Evolutionary conservation across 2,329 filamentous ascomycete genomes (phyloP), one percentile per base, ranked within the genome.

Genomic region (Helotiales sp.): DNA sequence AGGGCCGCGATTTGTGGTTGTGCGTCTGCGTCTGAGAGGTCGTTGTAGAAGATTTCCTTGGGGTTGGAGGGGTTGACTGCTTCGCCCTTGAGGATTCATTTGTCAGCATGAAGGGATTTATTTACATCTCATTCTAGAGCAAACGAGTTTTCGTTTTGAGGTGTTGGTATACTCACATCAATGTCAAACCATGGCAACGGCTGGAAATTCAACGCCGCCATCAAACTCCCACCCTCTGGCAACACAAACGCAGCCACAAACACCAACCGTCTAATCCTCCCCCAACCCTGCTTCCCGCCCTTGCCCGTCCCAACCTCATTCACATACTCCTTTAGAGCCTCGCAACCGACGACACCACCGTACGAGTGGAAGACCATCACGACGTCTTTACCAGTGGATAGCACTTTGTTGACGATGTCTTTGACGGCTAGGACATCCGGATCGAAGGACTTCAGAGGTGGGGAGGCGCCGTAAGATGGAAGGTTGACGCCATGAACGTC

Each of bases 351-450:
- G 0, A 79, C 72, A 10, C 79, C 80, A 1, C 79, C 77, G 71
- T 81, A 82, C 20, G 78, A 80, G 60, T 83, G 81, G 13, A 75
- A 73, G 17, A 81, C 45, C 6, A 82, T 69, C 0, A 82, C 67
- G 5, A 82, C 77, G 26, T 82, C 77, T 26, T 79, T 79, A 0
- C 76, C 77, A 0, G 58, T 68, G 17, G 79, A 77, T 8, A 82
- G 79, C 5, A 82, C 77, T 5, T 70, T 63, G 15, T 77, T 70
- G 22, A 82, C 68, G 2, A 78, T 69, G 4, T 75, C 64, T 5
- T 72, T 75, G 13, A 81, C 75, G 11, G 79, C 75, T 59, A 82
- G 78, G 4, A 79, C 78, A 37, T 78, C 77, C 64, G 78, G 75
- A 17, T 74, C 72, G 43, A 74, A 71, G 7, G 74, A 57, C 58